Evolutionary conservation across 108 stramenopile genomes (phyloP).

Genomic region (Ochromonas danica): DNA sequence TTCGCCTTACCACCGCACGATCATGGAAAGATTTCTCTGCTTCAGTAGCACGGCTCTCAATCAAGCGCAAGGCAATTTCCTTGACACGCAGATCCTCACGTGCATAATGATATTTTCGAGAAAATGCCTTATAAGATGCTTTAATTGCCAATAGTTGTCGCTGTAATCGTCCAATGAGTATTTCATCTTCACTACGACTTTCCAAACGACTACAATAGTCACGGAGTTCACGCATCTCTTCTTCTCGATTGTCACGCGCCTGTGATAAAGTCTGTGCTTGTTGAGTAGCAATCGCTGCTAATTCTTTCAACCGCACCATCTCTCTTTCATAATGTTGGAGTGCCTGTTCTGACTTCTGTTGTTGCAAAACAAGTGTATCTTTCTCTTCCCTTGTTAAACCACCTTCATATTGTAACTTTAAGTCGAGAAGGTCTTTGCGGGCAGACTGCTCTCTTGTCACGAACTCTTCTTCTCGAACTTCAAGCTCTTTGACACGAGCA

Average conservation of each 20-base stretch:
- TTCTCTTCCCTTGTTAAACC: slow-evolving; percentile 35
- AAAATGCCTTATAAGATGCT: slow-evolving; percentile 48
- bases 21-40: neutral
- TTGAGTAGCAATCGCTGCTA: slow-evolving; percentile 57
- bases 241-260: neutral
- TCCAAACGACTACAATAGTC: slow-evolving; percentile 47
- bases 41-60: slow-evolving; percentile 38
- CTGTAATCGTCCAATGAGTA: slow-evolving; percentile 61
- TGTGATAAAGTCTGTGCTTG: slow-evolving; percentile 47
- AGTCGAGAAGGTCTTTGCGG: neutral
- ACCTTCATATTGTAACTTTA: slow-evolving; percentile 29
- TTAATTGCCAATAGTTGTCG: slow-evolving; percentile 55
- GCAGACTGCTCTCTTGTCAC: neutral
- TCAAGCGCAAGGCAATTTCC: slow-evolving; percentile 46
- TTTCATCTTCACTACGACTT: slow-evolving; percentile 60
- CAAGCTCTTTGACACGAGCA: neutral
- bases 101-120: slow-evolving; percentile 53
- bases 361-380: slow-evolving; percentile 35
- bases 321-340: slow-evolving; percentile 35
- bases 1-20: too few species aligned
- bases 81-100: slow-evolving; percentile 43
- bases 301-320: slow-evolving; percentile 46
- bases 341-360: slow-evolving; percentile 38
- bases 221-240: slow-evolving; percentile 46
- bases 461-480: neutral